Percentiles rank a stretch among this genome's conserved stretches.
Evolutionary conservation across 31 red algal genomes (phyloP).

Genomic region (Odonthalia washingtoniensis): DNA sequence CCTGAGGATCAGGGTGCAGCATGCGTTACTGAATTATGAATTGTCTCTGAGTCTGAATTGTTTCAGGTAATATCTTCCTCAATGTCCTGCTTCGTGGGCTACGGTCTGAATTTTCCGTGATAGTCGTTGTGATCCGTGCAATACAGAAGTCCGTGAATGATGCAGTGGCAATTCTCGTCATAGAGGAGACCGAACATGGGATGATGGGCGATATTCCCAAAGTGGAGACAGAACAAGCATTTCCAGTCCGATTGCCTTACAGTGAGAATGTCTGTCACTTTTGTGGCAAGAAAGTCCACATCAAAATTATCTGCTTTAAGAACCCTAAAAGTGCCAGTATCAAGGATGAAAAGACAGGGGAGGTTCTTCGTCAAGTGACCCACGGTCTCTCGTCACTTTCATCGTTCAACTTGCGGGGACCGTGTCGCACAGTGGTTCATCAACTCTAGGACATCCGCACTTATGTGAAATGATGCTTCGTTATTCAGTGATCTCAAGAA

Average conservation of each 20-base stretch:
- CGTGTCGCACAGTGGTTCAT: constrained; percentile 19
- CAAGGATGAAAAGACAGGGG: constrained; percentile 4
- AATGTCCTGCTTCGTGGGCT: constrained; percentile 38
- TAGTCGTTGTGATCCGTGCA: constrained; percentile 32
- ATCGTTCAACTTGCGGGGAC: not conserved
- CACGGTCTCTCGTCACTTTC: not conserved
- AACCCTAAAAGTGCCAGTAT: not conserved
- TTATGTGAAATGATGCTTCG: constrained; percentile 28
- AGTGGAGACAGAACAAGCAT: constrained; percentile 19
- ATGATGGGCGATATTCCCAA: not conserved
- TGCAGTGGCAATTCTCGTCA: not conserved
- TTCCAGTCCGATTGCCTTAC: not conserved
- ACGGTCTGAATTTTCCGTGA: constrained; percentile 23
- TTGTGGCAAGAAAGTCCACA: not conserved
- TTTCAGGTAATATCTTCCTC: no score
- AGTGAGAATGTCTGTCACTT: not conserved
- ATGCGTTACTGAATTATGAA: no score
- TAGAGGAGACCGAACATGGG: not conserved
- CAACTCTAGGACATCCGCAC: constrained; percentile 35
- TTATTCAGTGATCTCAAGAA: not conserved
- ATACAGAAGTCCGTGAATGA: constrained; percentile 2
- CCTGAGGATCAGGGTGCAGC: no score
- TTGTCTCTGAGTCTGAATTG: no score
- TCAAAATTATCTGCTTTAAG: constrained; percentile 13
- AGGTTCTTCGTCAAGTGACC: not conserved